phyloP scores from a whole-genome alignment of 148 eudicot species.

The Cornus kousa region DNA sequence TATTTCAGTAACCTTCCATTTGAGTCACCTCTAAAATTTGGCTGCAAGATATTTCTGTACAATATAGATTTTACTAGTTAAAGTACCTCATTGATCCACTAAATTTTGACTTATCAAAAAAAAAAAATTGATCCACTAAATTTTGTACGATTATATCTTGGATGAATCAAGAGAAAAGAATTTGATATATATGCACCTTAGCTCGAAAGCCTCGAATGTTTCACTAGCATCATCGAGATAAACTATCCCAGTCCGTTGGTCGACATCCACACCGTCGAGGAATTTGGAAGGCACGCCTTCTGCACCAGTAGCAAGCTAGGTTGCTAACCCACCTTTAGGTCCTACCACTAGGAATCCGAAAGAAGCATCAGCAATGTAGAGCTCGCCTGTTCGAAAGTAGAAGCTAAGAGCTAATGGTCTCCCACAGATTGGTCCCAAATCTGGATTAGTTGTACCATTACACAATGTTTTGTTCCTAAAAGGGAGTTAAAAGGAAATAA shows the following conservation, averaged over 20 bases:
- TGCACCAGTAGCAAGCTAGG: neutral
- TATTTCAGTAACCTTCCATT: slow-evolving; percentile 8
- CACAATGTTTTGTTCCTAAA: slow-evolving; percentile 9
- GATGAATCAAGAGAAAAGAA: neutral
- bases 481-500: too few species aligned
- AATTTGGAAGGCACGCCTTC: slow-evolving; percentile 4
- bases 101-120: too few species aligned
- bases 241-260: neutral
- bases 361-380: neutral
- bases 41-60: slow-evolving; percentile 2
- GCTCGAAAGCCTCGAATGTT: neutral
- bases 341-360: neutral
- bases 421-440: slow-evolving; percentile 1
- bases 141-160: too few species aligned
- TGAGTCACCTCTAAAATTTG: neutral
- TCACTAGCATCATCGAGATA: neutral
- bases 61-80: too few species aligned
- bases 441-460: slow-evolving; percentile 5
- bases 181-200: neutral
- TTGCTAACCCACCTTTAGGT: slow-evolving; percentile 6
- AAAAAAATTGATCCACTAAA: too few species aligned
- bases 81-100: too few species aligned
- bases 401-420: slow-evolving; percentile 1
- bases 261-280: neutral
- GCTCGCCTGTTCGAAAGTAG: neutral